phyloP scores from a whole-genome alignment of 2,329 filamentous ascomycete species.

The Scleromitrula shiraiana region DNA sequence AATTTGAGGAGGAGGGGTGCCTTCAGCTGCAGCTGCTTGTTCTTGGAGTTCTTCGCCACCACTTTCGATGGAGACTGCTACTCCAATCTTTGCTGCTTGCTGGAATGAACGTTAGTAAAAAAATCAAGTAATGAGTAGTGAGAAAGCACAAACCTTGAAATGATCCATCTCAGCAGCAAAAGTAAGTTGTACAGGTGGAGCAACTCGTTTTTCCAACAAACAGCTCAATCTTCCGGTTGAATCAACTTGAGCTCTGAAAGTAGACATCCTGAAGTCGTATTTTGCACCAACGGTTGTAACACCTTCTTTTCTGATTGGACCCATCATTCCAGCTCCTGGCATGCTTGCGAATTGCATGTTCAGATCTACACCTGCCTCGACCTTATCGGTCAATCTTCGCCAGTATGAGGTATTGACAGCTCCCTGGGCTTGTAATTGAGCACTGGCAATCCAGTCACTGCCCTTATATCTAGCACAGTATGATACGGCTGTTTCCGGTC shows the following conservation, averaged over 20 bases:
- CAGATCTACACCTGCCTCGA: slow-evolving; percentile 92
- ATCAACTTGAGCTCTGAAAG: slow-evolving; percentile 93
- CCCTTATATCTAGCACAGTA: slow-evolving; percentile 91
- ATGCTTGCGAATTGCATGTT: slow-evolving; percentile 73
- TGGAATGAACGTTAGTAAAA: slow-evolving; percentile 37
- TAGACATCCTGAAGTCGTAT: slow-evolving; percentile 95
- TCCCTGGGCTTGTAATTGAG: slow-evolving; percentile 74
- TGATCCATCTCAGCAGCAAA: slow-evolving; percentile 97
- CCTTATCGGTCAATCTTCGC: slow-evolving; percentile 85
- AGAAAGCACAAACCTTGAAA: slow-evolving; percentile 62
- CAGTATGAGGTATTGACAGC: slow-evolving; percentile 89
- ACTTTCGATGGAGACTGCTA: slow-evolving; percentile 87
- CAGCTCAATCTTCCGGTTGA: slow-evolving; percentile 90
- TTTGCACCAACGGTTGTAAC: slow-evolving; percentile 89
- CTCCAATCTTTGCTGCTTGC: slow-evolving; percentile 91
- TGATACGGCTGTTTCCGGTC: slow-evolving; percentile 83
- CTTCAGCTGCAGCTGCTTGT: slow-evolving; percentile 58
- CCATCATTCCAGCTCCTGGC: slow-evolving; percentile 60
- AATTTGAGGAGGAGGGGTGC: slow-evolving; percentile 42
- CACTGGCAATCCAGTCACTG: slow-evolving; percentile 85
- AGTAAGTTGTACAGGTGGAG: slow-evolving; percentile 83
- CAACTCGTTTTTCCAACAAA: slow-evolving; percentile 90
- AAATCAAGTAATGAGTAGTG: not conserved
- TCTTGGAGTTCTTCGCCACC: slow-evolving; percentile 80
- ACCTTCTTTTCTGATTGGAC: slow-evolving; percentile 72